Evolutionary conservation across 2,329 filamentous ascomycete genomes (phyloP).

Genomic region (Didymella sp.): DNA sequence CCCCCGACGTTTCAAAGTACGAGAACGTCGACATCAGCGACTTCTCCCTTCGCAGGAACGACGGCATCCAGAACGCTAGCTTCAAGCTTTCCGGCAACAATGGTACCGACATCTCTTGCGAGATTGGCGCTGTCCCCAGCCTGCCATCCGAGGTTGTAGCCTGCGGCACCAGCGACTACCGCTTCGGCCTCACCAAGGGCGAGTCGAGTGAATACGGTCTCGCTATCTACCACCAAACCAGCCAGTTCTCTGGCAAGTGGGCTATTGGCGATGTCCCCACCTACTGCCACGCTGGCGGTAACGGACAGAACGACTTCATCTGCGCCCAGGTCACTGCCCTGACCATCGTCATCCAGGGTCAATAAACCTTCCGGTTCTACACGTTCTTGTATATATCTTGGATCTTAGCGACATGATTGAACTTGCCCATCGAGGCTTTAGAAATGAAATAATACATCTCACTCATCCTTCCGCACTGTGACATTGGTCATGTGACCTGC

Average conservation of each 20-base stretch:
- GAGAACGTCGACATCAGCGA: conserved; percentile 34
- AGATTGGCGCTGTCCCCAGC: conserved; percentile 15
- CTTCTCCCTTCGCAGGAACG: conserved; percentile 31
- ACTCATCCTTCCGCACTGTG: neutral
- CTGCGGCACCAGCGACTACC: conserved; percentile 29
- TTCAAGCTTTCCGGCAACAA: conserved; percentile 34
- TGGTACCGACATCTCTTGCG: conserved; percentile 23
- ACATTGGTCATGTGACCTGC: no score
- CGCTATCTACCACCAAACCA: conserved; percentile 28
- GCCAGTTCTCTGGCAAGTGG: conserved; percentile 18
- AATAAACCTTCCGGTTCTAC: neutral
- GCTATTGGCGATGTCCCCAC: conserved; percentile 21
- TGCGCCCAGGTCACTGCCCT: conserved; percentile 22
- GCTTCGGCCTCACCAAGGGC: conserved; percentile 24
- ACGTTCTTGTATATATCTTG: conserved; percentile 11
- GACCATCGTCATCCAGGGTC: conserved; percentile 24
- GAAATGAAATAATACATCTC: neutral
- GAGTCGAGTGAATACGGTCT: conserved; percentile 15
- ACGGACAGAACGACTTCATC: conserved; percentile 27
- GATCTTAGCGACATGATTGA: conserved; percentile 7
- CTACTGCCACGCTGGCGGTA: conserved; percentile 33
- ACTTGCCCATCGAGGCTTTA: neutral
- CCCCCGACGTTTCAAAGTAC: conserved; percentile 18
- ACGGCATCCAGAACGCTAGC: conserved; percentile 23
- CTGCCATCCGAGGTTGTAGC: conserved; percentile 24